These are phyloP conservation scores for Stentor roeselii DNA, from an alignment of 73 alveolate genomes.

Conservation along the genomic window DNA sequence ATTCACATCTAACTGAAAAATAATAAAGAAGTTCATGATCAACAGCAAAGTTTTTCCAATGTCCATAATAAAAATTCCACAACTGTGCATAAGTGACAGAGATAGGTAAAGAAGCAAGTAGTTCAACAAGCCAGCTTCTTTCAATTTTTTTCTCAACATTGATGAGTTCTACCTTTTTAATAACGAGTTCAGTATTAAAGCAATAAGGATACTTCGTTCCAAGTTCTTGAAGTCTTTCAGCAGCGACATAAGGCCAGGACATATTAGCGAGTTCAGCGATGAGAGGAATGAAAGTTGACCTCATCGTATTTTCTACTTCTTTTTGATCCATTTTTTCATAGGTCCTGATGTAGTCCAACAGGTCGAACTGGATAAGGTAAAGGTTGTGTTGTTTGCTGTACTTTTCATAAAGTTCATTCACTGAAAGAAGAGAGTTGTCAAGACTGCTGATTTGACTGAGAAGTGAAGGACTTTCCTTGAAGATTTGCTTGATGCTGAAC, in stretches of 20 bases:
- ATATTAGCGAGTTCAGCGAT: background rate
- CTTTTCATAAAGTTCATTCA: constrained; percentile 13
- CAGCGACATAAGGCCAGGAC: background rate
- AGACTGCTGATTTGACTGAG: background rate
- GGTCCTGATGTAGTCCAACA: background rate
- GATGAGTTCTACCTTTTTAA: background rate
- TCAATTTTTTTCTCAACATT: background rate
- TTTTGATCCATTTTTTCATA: background rate
- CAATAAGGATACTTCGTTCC: constrained; percentile 15
- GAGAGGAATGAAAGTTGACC: constrained; percentile 8
- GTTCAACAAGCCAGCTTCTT: background rate
- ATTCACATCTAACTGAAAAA: background rate
- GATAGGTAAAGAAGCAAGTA: background rate
- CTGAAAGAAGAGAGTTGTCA: background rate
- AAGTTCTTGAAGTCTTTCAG: background rate
- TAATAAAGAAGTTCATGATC: background rate
- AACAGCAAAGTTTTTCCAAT: background rate
- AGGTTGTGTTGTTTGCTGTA: background rate
- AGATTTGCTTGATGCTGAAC: background rate
- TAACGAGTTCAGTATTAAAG: background rate
- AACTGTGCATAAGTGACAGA: background rate
- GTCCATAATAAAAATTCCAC: background rate
- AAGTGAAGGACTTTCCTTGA: background rate
- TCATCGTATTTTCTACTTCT: background rate
- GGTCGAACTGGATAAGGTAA: background rate